Evolutionary conservation across 2,329 filamentous ascomycete species (phyloP), one percentile per base, ranked within the genome.

Genomic region (Trichoderma pleuroti): DNA sequence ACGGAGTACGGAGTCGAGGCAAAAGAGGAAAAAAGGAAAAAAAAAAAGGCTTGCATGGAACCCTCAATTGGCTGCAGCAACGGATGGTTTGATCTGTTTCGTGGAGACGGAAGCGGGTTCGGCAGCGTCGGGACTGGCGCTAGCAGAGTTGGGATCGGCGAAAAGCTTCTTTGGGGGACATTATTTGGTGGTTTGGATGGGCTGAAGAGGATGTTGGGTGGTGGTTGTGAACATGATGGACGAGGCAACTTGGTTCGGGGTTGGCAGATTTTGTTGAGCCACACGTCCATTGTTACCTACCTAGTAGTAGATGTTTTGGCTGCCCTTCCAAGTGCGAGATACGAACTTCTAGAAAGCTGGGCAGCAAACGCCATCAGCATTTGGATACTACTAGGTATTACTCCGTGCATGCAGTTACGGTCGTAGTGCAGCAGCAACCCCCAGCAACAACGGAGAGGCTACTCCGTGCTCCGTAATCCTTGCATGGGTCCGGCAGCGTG

Each of bases 61-160:
- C 59, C 34, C 52, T 28, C 46, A 54, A 21, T 11, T 30, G n/a
- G 30, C 1, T 34, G 46, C 21, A 36, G 12, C 46, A 10, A 56
- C 26, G 52, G 64, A 6, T 12, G 28, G 11, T 2, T 30, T 18
- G 24, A 30, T 32, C 28, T 26, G 26, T 34, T 34, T 68, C 65
- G 65, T 68, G 52, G 65, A 59, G 65, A 30, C 54, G 65, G 54
- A 42, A 68, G 65, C 52, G 65, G 63, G 65, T 28, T 59, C 65
- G 54, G 56, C 56, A 46, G n/a, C 46, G n/a, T 65, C 62, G 62
- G 62, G 42, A 36, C 16, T 65, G n/a, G 65, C 65, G 65, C 65
- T 60, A 68, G 64, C 65, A 66, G 63, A 62, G 63, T 59, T 59
- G 54, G 65, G 28, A 32, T 60, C 54, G 28, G 54, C 54, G 63